Evolutionary conservation across 768 basidiomycete genomes (phyloP).

Genomic region (Lyophyllum shimeji): DNA sequence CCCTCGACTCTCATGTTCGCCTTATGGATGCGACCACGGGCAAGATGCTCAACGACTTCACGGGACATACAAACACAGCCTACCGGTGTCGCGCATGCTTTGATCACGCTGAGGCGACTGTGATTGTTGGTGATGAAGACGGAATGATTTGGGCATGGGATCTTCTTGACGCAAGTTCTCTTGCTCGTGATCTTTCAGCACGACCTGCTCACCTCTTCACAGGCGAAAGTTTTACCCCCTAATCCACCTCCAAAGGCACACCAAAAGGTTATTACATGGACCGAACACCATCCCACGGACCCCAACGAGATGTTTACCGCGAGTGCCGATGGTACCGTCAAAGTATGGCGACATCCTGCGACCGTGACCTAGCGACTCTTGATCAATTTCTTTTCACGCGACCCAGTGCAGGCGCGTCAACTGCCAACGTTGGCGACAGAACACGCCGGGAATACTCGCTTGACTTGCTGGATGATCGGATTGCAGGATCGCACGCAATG

Average conservation of each 20-base stretch:
- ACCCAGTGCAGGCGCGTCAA: not conserved
- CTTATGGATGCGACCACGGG: conserved; percentile 85
- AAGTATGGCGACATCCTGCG: conserved; percentile 73
- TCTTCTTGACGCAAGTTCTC: conserved; percentile 68
- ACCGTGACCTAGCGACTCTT: conserved; percentile 2
- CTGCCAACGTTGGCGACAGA: not conserved
- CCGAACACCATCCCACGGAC: conserved; percentile 84
- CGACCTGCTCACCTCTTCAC: conserved; percentile 1
- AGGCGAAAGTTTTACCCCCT: conserved; percentile 73
- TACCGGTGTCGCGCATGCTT: conserved; percentile 85
- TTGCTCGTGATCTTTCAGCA: not conserved
- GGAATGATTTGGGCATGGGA: conserved; percentile 94
- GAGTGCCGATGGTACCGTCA: conserved; percentile 88
- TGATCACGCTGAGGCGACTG: conserved; percentile 76
- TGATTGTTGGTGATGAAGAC: conserved; percentile 88
- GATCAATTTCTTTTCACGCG: no score
- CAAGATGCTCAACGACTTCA: conserved; percentile 82
- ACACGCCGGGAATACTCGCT: not conserved
- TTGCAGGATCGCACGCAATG: not conserved
- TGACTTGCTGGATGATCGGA: no score
- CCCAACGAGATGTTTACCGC: conserved; percentile 84
- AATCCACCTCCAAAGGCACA: conserved; percentile 80
- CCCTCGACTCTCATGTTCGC: conserved; percentile 82
- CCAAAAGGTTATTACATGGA: conserved; percentile 86
- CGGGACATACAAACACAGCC: conserved; percentile 68